Evolutionary conservation across 176 grass and related monocot genomes (phyloP).

Genomic region (Triticum timopheevii): DNA sequence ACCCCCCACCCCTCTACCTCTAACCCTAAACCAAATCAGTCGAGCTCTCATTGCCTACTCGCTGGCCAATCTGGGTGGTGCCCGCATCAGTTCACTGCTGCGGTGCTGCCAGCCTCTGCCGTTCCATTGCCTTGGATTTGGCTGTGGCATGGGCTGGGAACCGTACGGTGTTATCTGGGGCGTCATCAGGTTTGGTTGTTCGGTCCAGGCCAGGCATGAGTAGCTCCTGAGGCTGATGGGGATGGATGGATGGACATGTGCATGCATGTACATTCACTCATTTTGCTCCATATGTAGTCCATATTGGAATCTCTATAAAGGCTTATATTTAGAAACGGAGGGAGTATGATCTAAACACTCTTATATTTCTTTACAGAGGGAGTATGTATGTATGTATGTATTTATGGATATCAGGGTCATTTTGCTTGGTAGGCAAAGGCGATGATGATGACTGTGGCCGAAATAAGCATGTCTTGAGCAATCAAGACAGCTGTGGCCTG

Average conservation of each 20-base stretch:
- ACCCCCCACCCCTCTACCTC: too few species aligned
- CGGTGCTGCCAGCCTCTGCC: slow-evolving; percentile 28
- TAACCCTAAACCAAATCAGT: background rate
- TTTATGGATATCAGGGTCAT: background rate
- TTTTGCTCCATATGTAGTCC: too few species aligned
- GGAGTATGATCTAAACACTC: too few species aligned
- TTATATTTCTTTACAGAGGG: too few species aligned
- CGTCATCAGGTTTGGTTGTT: slow-evolving; percentile 11
- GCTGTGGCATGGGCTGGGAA: slow-evolving; percentile 3
- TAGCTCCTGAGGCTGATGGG: background rate
- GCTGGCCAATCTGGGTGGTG: background rate
- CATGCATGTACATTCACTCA: too few species aligned
- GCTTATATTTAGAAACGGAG: too few species aligned
- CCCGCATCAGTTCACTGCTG: background rate
- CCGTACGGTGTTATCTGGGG: background rate
- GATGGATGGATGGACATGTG: background rate
- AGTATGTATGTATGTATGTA: background rate
- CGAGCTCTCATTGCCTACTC: background rate
- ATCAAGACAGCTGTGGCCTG: background rate
- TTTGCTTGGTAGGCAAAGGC: background rate
- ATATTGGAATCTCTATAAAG: too few species aligned
- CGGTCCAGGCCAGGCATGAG: background rate
- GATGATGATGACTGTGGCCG: slow-evolving; percentile 10
- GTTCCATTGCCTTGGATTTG: background rate
- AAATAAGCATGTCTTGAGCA: slow-evolving; percentile 1